A percentile compares a stretch with the other conserved stretches of the same genome.
These are phyloP conservation scores for Takashimella tepidaria DNA, from an alignment of 1,284 basidiomycete species.

Conservation along the genomic window DNA sequence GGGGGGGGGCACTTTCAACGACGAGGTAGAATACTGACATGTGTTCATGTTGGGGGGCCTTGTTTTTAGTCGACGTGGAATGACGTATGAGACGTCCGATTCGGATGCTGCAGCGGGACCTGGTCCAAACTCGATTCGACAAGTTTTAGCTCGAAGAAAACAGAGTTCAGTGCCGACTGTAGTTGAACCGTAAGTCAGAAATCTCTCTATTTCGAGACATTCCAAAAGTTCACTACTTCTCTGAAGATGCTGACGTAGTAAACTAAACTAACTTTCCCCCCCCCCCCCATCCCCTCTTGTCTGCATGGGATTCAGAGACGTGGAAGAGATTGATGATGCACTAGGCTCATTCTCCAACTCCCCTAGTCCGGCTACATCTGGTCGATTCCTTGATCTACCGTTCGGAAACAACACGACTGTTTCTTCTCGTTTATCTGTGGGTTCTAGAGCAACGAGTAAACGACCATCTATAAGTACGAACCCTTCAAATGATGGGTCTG, in stretches of 20 bases:
- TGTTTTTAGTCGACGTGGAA: conserved; percentile 18
- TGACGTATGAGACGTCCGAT: conserved; percentile 37
- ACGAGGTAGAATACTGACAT: not conserved
- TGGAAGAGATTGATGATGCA: conserved; percentile 28
- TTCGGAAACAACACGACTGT: conserved; percentile 7
- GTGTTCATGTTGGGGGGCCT: too few relatives aligned
- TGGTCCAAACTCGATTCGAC: conserved; percentile 17
- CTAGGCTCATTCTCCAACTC: conserved; percentile 15
- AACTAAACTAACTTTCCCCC: too few relatives aligned
- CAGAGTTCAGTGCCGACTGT: conserved; percentile 31
- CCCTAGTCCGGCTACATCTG: conserved; percentile 16
- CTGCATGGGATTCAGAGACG: conserved; percentile 14
- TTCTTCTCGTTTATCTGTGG: conserved; percentile 14
- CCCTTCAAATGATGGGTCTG: conserved; percentile 16
- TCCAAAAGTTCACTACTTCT: not conserved
- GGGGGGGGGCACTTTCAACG: too few relatives aligned
- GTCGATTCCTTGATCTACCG: conserved; percentile 6
- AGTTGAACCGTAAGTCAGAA: conserved; percentile 28
- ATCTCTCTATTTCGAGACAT: conserved; percentile 3
- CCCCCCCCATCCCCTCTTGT: not conserved
- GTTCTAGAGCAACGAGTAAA: conserved; percentile 12
- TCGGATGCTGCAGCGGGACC: conserved; percentile 29
- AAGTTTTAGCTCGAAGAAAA: conserved; percentile 15
- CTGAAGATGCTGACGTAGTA: too few relatives aligned
- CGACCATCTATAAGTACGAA: conserved; percentile 27